Evolutionary conservation across 768 basidiomycete species (phyloP).

Genomic region (Lactarius evosmus): DNA sequence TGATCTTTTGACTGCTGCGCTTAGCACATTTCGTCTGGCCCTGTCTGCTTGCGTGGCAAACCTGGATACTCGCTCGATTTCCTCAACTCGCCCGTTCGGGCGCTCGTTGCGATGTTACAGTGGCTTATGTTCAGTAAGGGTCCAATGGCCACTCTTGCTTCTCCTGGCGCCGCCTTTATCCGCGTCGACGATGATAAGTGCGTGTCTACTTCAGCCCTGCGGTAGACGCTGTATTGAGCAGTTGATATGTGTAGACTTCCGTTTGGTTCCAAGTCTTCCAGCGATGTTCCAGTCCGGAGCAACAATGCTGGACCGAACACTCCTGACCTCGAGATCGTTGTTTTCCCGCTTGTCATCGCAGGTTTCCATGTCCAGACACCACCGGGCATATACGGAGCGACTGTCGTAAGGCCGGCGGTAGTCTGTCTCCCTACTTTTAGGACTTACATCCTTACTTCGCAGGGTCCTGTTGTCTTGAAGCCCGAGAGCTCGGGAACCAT

Average conservation of each 20-base stretch:
- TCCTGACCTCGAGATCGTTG: conserved; percentile 23
- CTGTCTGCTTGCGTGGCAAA: conserved; percentile 18
- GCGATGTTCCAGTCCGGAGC: conserved; percentile 3
- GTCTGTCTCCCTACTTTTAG: background rate
- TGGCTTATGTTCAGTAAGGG: conserved; percentile 19
- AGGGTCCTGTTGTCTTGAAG: conserved; percentile 20
- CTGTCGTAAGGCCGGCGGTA: conserved; percentile 8
- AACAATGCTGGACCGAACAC: conserved; percentile 21
- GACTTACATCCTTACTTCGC: background rate
- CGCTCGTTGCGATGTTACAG: conserved; percentile 10
- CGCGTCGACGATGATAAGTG: conserved; percentile 24
- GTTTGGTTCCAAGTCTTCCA: conserved; percentile 15
- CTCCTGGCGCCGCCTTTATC: conserved; percentile 24
- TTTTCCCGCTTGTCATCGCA: conserved; percentile 18
- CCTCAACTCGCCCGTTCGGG: conserved; percentile 19
- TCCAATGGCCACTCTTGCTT: conserved; percentile 17
- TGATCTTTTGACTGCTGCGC: background rate
- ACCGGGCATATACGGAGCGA: conserved; percentile 15
- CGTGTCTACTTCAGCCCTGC: background rate
- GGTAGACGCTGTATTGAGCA: background rate
- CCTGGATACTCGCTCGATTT: conserved; percentile 25
- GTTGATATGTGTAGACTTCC: conserved; percentile 11
- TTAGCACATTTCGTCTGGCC: conserved; percentile 22
- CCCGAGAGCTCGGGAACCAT: conserved; percentile 24
- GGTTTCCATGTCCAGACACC: conserved; percentile 10